phyloP scores from a whole-genome alignment of 805 yeast species.

The Diddensiella caesifluorescens region DNA sequence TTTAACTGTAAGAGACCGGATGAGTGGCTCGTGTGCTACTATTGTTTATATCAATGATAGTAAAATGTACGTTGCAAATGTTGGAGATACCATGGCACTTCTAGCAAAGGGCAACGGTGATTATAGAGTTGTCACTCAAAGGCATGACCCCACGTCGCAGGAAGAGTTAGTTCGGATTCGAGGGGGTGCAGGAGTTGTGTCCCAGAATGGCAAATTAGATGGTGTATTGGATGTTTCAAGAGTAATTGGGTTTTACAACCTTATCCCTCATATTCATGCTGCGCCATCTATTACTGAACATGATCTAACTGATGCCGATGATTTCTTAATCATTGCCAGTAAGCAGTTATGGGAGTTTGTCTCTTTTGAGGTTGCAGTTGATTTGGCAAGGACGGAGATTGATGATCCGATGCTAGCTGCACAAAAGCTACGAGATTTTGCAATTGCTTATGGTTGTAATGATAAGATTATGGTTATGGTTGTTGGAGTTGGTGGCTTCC shows the following conservation, averaged over 20 bases:
- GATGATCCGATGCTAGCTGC: slow-evolving; percentile 89
- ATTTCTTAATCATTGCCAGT: slow-evolving; percentile 78
- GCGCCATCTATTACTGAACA: slow-evolving; percentile 73
- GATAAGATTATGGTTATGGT: slow-evolving; percentile 80
- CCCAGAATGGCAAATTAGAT: slow-evolving; percentile 78
- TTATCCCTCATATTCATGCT: slow-evolving; percentile 82
- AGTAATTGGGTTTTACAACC: slow-evolving; percentile 84
- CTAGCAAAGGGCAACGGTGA: slow-evolving; percentile 79
- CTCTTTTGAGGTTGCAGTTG: slow-evolving; percentile 81
- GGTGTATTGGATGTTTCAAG: slow-evolving; percentile 79
- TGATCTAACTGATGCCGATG: slow-evolving; percentile 64
- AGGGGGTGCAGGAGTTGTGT: slow-evolving; percentile 86
- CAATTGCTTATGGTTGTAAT: slow-evolving; percentile 82
- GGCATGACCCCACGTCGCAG: slow-evolving; percentile 78
- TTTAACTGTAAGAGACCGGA: slow-evolving; percentile 59
- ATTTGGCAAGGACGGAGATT: slow-evolving; percentile 69
- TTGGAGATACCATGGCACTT: slow-evolving; percentile 85
- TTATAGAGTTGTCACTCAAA: slow-evolving; percentile 60
- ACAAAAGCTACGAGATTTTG: slow-evolving; percentile 87
- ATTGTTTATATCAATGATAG: slow-evolving; percentile 71
- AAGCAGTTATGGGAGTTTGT: slow-evolving; percentile 80
- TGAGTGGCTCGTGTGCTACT: slow-evolving; percentile 81
- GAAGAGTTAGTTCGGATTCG: slow-evolving; percentile 68
- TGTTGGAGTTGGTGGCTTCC: slow-evolving; percentile 43
- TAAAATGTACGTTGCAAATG: slow-evolving; percentile 71